phyloP scores from a whole-genome alignment of 78 protist genomes.

The Polysphondylium violaceum region DNA sequence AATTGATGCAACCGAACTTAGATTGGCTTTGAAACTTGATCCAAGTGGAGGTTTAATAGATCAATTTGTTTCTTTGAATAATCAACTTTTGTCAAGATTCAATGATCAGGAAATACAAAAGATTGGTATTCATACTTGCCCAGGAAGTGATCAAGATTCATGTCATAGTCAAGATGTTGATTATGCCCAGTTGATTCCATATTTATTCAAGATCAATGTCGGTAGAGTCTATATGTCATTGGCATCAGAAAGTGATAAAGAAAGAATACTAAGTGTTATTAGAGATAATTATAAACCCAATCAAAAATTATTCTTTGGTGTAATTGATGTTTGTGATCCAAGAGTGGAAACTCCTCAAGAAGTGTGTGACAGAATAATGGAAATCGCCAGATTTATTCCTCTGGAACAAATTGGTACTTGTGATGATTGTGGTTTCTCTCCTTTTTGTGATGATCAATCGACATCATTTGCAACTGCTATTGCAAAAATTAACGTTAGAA shows the following conservation, averaged over 20 bases:
- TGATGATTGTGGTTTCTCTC: conserved; percentile 58
- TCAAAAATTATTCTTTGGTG: conserved; percentile 49
- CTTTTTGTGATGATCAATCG: conserved; percentile 38
- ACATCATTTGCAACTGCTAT: conserved; percentile 5
- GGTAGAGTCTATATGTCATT: conserved; percentile 22
- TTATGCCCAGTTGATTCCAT: neutral
- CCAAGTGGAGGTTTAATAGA: conserved; percentile 18
- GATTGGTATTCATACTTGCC: conserved; percentile 44
- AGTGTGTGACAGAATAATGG: neutral
- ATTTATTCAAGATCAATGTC: neutral
- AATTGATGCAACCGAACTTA: conserved; percentile 29
- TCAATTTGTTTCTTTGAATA: neutral
- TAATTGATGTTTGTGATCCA: conserved; percentile 7
- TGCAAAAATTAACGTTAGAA: conserved; percentile 29
- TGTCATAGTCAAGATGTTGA: conserved; percentile 6
- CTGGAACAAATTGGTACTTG: conserved; percentile 2
- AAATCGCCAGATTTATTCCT: conserved; percentile 5
- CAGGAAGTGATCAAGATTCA: conserved; percentile 34
- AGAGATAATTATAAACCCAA: neutral
- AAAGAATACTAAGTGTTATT: neutral
- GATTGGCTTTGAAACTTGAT: conserved; percentile 33
- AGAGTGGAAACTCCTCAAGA: conserved; percentile 50
- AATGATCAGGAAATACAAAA: neutral
- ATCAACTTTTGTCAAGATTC: conserved; percentile 9
- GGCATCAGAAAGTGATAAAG: neutral